Evolutionary conservation across 495 filamentous ascomycete species (phyloP), one percentile per base, ranked within the genome.

Genomic region (Parathielavia appendiculata): DNA sequence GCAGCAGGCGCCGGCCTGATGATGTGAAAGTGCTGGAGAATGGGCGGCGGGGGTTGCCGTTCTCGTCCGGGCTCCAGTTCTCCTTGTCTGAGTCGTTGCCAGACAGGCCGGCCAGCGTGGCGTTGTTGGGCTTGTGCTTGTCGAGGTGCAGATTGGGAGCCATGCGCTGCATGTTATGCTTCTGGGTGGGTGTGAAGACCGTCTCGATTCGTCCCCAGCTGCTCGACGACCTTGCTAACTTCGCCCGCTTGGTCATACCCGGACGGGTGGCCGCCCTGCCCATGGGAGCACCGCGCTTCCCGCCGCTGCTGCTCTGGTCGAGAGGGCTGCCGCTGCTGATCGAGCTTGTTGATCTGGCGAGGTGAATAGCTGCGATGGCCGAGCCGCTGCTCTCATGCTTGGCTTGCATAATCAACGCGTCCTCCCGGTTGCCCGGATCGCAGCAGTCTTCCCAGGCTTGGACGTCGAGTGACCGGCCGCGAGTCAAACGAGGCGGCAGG

Each of bases 11-110:
- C 13, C 71, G 45, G 23, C 50, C 56, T 13, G 30, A 38, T 10
- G 59, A 22, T 0, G 49, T 45, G 8, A 20, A 22, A 45, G 34
- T 39, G 49, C 41, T 34, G 51, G 44, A 17, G 59, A 52, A 45
- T 53, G 49, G 7, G 45, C 50, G 20, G 50, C 55, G 19, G 60
- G 71, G 51, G 73, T 78, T 65, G 72, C 83, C 64, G 58, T 78
- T 67, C 76, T 76, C 57, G 68, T 78, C 59, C 54, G 78, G 62
- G 49, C 86, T 80, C 89, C 89, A 93, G 68, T 97, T 97, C 73
- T 97, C 92, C 69, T 97, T 97, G 65, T 97, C 92, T 2, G 90
- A 95, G 53, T 96, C 92, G 40, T 85, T 60, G 38, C 69, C 72
- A 2, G 69, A 68, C 0, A 66, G 63, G 35, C 66, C 67, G 11